Conservation (phyloP, 176 grass and related monocot genomes). For the Otatea glauca region DNA sequence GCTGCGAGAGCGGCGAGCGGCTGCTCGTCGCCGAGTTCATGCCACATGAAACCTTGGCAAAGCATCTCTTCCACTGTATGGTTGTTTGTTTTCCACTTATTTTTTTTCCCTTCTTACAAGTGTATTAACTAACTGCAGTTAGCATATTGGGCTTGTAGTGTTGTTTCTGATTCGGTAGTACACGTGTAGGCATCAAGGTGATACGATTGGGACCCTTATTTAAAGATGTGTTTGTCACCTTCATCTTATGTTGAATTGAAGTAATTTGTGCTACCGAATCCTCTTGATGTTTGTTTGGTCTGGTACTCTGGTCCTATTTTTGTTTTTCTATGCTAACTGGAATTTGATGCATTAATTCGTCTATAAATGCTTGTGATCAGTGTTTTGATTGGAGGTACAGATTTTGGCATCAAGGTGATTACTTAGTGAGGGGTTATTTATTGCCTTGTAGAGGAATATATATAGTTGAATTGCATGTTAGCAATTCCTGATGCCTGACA, state of each 20-base stretch:
- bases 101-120: background rate
- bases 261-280: background rate
- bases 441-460: background rate
- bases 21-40: slow-evolving; percentile 84
- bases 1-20: slow-evolving; percentile 75
- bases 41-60: slow-evolving; percentile 81
- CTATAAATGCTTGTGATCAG: slow-evolving; percentile 7
- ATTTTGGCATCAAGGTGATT: background rate
- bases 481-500: slow-evolving; percentile 3
- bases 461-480: slow-evolving; percentile 25
- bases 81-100: slow-evolving; percentile 30
- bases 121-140: background rate
- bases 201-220: slow-evolving; percentile 23
- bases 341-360: slow-evolving; percentile 4
- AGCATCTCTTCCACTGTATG: slow-evolving; percentile 97
- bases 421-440: too few species aligned
- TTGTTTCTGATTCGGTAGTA: slow-evolving; percentile 9
- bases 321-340: slow-evolving; percentile 13
- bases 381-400: background rate
- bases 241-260: slow-evolving; percentile 1
- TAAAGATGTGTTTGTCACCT: slow-evolving; percentile 22
- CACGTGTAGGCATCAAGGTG: slow-evolving; percentile 15
- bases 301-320: background rate
- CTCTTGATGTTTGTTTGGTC: slow-evolving; percentile 19
- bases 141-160: slow-evolving; percentile 9